A percentile compares a stretch with the other conserved stretches of the same genome.
These are phyloP conservation scores for Irpex sp. DNA, from an alignment of 1,284 basidiomycete species.

Conservation along the genomic window DNA sequence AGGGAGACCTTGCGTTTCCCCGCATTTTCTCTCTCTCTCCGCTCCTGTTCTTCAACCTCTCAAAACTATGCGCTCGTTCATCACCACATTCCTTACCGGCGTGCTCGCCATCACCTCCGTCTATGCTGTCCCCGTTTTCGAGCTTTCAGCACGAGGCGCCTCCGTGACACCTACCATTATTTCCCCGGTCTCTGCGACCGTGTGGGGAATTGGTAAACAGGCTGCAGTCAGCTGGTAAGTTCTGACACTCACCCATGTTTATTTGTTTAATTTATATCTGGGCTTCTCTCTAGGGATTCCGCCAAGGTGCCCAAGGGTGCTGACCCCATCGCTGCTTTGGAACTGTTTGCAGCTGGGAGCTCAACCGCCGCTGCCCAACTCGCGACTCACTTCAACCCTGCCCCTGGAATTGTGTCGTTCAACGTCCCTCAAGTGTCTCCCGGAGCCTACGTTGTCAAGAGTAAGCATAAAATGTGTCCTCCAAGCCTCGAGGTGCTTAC, in stretches of 20 bases:
- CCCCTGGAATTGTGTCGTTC: background rate
- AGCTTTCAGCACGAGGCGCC: background rate
- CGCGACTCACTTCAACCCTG: conserved; percentile 2
- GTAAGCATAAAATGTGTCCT: background rate
- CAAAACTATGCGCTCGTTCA: conserved; percentile 2
- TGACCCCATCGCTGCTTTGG: background rate
- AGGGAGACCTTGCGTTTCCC: background rate
- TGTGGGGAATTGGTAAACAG: conserved; percentile 3
- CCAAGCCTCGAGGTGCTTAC: background rate
- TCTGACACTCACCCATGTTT: background rate
- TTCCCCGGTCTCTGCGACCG: conserved; percentile 3
- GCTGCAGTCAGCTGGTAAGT: conserved; percentile 4
- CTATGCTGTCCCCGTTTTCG: background rate
- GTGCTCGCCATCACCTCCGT: background rate
- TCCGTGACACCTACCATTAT: conserved; percentile 1
- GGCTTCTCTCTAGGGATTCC: background rate
- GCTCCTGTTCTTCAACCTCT: background rate
- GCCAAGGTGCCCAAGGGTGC: conserved; percentile 5
- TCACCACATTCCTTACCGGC: conserved; percentile 7
- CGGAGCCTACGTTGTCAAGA: conserved; percentile 5
- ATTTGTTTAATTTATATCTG: background rate
- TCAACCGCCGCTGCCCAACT: background rate
- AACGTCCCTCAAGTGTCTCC: conserved; percentile 3
- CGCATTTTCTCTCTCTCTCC: background rate
- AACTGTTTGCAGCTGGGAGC: background rate